Base-by-base conservation (phyloP, 208 protist genomes). In the Acanthamoeba culbertsoni region DNA sequence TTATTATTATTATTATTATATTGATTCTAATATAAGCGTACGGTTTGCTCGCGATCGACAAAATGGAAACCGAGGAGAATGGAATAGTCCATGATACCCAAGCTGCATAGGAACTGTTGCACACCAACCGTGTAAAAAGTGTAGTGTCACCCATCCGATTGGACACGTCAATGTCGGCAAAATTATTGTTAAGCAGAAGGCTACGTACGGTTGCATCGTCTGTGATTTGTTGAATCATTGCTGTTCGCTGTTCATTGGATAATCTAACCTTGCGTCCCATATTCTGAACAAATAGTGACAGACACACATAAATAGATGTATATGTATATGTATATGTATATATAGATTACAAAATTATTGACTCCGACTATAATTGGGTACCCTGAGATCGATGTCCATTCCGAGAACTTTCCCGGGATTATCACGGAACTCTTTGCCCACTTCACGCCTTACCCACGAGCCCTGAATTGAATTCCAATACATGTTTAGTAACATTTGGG, bases 81-180 rank as follows among this genome's bases (percentile, higher is more conserved):
- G n/a, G 33, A 46, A 45, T 88, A 88, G 79, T 88, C 79, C 79
- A 88, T 88, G 12, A 88, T 88, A 12, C 48, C 48, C 48, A 88
- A 88, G 79, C 79, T 88, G 6, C 33, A 62, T 33, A 88, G 26
- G n/a, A 88, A 88, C 79, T 88, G 79, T 37, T 1, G 14, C n/a
- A 59, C 18, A 46, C 14, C 12, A 37, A n/a, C 12, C 0, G 6
- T 12, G 23, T 12, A 63, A 63, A 55, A 18, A 18, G 8, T 8
- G 8, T 8, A 23, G 48, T 55, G 48, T 55, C 12, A 23, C 12
- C 12, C 48, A 55, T 55, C 12, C 18, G 48, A 55, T 55, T 55
- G 18, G 48, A 55, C 18, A 18, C 12, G 12, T 18, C 48, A 18
- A 55, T 8, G 48, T 55, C 18, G 18, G 8, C 51, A 57, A 57